Conservation (phyloP, 331 rosid genomes). For the Malus hybrid region DNA sequence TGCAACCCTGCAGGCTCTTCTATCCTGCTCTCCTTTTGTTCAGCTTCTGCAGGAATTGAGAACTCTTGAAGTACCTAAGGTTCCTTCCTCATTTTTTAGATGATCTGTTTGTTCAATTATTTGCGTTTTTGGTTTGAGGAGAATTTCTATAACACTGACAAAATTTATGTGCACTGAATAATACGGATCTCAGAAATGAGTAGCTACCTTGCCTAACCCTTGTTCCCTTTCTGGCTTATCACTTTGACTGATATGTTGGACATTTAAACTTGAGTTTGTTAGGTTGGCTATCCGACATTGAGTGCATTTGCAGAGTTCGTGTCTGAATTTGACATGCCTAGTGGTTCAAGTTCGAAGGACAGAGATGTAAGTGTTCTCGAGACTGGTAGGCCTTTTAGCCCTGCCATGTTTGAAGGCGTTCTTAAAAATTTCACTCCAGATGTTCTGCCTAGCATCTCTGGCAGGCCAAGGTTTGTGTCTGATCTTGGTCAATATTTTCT, state of each 20-base stretch:
- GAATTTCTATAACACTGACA: background rate
- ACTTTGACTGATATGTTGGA: background rate
- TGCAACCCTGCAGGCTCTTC: slow-evolving; percentile 86
- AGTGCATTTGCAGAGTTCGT: slow-evolving; percentile 70
- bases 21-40: slow-evolving; percentile 79
- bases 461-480: slow-evolving; percentile 84
- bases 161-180: background rate
- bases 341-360: slow-evolving; percentile 27
- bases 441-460: slow-evolving; percentile 48
- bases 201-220: background rate
- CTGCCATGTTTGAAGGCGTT: slow-evolving; percentile 77
- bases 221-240: background rate
- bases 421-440: slow-evolving; percentile 72
- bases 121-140: background rate
- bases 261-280: slow-evolving; percentile 6
- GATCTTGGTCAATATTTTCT: background rate
- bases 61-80: slow-evolving; percentile 60
- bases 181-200: background rate
- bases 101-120: slow-evolving; percentile 2
- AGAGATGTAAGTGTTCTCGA: slow-evolving; percentile 44
- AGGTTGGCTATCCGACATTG: slow-evolving; percentile 79
- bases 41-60: slow-evolving; percentile 64
- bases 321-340: slow-evolving; percentile 59
- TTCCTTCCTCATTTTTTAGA: slow-evolving; percentile 8
- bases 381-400: slow-evolving; percentile 70